Evolutionary conservation across 768 basidiomycete species (phyloP).

Genomic region (Chalciporus sphaerocephalus): DNA sequence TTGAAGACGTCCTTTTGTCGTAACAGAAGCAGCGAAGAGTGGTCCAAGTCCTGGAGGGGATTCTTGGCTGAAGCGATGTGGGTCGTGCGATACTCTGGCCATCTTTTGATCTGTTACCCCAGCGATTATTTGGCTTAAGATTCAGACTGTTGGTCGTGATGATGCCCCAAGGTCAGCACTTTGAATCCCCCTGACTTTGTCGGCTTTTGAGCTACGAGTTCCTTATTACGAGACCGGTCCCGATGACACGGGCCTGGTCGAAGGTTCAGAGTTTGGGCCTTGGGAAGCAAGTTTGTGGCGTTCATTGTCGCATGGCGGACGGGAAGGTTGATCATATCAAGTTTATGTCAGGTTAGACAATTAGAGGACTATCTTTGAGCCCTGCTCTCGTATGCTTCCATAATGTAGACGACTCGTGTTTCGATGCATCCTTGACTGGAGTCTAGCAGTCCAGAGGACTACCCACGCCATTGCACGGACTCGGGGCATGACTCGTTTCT

Average conservation of each 20-base stretch:
- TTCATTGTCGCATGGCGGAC: background rate
- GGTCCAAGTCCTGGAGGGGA: constrained; percentile 62
- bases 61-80: constrained; percentile 28
- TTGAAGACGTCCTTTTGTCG: background rate
- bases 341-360: too few species aligned
- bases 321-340: background rate
- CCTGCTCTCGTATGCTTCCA: background rate
- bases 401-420: background rate
- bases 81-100: background rate
- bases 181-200: background rate
- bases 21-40: constrained; percentile 64
- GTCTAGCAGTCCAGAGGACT: too few species aligned
- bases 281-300: background rate
- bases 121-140: background rate
- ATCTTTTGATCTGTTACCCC: background rate
- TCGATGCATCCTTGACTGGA: too few species aligned
- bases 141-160: background rate
- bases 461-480: too few species aligned
- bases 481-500: background rate
- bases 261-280: background rate
- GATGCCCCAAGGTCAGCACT: background rate
- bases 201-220: background rate
- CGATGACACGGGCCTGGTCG: background rate
- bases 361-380: background rate
- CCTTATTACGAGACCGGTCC: background rate